These are phyloP conservation scores for Pugionium dolabratum DNA, from an alignment of 345 rosid species.

Conservation along the genomic window DNA sequence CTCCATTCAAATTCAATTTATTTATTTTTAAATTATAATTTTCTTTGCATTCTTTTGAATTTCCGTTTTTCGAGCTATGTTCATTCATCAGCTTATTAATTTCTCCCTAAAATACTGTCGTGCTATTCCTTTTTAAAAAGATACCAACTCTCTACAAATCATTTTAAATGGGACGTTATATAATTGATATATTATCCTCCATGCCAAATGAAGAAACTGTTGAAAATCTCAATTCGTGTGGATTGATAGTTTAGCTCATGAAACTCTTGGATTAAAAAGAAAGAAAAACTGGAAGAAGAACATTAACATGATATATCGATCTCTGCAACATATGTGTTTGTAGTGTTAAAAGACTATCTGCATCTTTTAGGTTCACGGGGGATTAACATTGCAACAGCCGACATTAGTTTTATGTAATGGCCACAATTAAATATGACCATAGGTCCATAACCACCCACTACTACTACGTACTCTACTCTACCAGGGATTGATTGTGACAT, in stretches of 20 bases:
- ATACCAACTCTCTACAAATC: conserved; percentile 5
- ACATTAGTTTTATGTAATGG: too few species aligned
- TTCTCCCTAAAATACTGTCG: neutral
- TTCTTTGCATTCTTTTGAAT: conserved; percentile 14
- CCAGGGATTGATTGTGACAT: conserved; percentile 14
- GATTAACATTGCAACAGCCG: neutral
- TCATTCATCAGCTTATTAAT: conserved; percentile 29
- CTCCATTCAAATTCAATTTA: too few species aligned
- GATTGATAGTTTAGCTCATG: too few species aligned
- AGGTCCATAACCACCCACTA: conserved; percentile 3
- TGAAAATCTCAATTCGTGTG: neutral
- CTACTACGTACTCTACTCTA: neutral
- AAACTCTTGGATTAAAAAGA: too few species aligned
- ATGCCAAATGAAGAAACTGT: neutral
- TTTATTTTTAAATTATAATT: too few species aligned
- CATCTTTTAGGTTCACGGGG: conserved; percentile 18
- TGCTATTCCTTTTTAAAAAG: neutral
- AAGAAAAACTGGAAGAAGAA: too few species aligned
- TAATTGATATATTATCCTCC: neutral
- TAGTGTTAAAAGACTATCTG: too few species aligned
- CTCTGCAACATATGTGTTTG: neutral
- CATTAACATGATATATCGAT: too few species aligned
- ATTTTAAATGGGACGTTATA: conserved; percentile 14
- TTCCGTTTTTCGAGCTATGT: conserved; percentile 30
- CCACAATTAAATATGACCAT: too few species aligned